phyloP scores from a whole-genome alignment of 2,329 filamentous ascomycete species.

The Proliferodiscus dingleyae region DNA sequence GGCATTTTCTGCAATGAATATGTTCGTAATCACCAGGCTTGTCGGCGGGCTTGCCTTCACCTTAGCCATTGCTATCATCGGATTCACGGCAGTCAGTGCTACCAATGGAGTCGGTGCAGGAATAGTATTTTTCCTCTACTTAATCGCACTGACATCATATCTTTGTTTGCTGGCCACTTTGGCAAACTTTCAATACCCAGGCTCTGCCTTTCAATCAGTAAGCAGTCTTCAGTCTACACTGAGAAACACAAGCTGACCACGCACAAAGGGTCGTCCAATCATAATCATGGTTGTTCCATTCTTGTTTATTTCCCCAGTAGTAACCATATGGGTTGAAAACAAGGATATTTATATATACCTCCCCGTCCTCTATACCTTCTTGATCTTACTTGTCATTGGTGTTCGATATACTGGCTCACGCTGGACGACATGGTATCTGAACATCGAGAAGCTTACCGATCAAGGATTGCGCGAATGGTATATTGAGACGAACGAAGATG shows the following conservation, averaged over 20 bases:
- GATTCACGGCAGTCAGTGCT: slow-evolving; percentile 45
- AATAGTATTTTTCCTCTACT: slow-evolving; percentile 55
- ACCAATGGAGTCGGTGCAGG: slow-evolving; percentile 41
- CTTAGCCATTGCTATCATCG: slow-evolving; percentile 36
- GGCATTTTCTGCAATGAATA: slow-evolving; percentile 44
- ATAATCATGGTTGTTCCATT: slow-evolving; percentile 52
- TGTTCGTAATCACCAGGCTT: slow-evolving; percentile 39
- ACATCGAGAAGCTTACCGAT: slow-evolving; percentile 45
- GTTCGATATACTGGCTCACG: slow-evolving; percentile 48
- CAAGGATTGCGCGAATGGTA: slow-evolving; percentile 47
- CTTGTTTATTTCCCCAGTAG: slow-evolving; percentile 50
- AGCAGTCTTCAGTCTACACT: slow-evolving; percentile 37
- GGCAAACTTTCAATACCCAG: slow-evolving; percentile 29
- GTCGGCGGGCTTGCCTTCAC: slow-evolving; percentile 44
- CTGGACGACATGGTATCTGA: slow-evolving; percentile 55
- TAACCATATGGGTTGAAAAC: slow-evolving; percentile 47
- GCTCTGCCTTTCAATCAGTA: slow-evolving; percentile 21
- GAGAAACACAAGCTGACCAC: slow-evolving; percentile 24
- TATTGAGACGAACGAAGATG: slow-evolving; percentile 26
- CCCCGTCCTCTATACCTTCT: slow-evolving; percentile 47
- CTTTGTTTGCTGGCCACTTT: slow-evolving; percentile 50
- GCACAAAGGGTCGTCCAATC: slow-evolving; percentile 40
- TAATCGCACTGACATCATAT: slow-evolving; percentile 53
- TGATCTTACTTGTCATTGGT: slow-evolving; percentile 45
- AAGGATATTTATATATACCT: slow-evolving; percentile 54